These are phyloP conservation scores for Herpetospermum pedunculosum DNA, from an alignment of 306 rosid species.

Conservation along the genomic window DNA sequence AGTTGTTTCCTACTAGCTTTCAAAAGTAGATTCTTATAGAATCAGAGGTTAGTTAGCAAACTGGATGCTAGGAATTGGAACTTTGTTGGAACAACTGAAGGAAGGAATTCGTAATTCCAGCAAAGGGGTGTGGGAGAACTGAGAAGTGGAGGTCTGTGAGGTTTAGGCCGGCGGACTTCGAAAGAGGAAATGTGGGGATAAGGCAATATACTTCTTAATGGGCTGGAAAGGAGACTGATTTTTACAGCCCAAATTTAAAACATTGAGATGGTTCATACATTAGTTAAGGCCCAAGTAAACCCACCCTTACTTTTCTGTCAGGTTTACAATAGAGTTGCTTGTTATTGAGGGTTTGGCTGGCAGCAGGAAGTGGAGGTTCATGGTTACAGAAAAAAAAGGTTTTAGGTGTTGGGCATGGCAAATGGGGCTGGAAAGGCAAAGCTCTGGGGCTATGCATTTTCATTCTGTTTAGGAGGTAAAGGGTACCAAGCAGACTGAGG, in stretches of 20 bases:
- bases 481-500: background rate
- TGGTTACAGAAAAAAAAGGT: too few species aligned
- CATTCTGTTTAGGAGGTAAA: too few species aligned
- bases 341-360: background rate
- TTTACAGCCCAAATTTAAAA: too few species aligned
- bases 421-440: too few species aligned
- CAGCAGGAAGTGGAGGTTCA: too few species aligned
- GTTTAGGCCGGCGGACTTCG: background rate
- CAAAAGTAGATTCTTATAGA: too few species aligned
- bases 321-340: background rate
- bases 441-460: too few species aligned
- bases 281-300: background rate
- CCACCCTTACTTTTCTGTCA: background rate
- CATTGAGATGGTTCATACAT: background rate
- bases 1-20: too few species aligned
- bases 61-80: background rate
- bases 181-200: background rate
- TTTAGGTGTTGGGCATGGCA: too few species aligned
- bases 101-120: background rate
- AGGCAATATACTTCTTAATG: background rate
- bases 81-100: background rate
- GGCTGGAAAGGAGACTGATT: background rate
- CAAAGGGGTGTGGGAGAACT: background rate
- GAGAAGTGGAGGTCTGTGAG: background rate
- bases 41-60: too few species aligned